Evolutionary conservation across 192 early-diverging fungal genomes (phyloP).

Genomic region (Rhizophagus prolifer): DNA sequence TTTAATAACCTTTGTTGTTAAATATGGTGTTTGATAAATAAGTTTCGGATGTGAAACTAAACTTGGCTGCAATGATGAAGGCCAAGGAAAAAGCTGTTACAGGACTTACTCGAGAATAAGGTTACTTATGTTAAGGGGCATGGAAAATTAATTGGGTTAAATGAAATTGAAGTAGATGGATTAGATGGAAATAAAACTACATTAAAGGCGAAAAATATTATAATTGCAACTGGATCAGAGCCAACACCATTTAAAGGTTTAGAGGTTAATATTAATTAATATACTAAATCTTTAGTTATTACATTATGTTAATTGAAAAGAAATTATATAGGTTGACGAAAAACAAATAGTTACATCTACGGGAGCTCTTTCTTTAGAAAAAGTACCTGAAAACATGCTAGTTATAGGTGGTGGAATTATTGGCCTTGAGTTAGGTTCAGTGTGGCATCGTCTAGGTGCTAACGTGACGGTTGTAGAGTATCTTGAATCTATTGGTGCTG

Average conservation of each 20-base stretch:
- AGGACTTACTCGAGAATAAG: slow-evolving; percentile 90
- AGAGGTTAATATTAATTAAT: slow-evolving; percentile 44
- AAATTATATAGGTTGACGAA: slow-evolving; percentile 73
- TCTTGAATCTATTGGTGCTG: slow-evolving; percentile 88
- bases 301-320: background rate
- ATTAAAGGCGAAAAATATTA: slow-evolving; percentile 91
- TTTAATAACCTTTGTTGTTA: background rate
- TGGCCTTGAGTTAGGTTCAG: slow-evolving; percentile 97
- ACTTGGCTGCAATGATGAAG: slow-evolving; percentile 87
- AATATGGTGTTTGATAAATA: background rate
- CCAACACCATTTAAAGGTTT: slow-evolving; percentile 91
- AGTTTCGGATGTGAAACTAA: slow-evolving; percentile 79
- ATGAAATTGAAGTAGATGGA: slow-evolving; percentile 79
- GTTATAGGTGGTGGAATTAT: slow-evolving; percentile 99
- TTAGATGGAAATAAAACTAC: slow-evolving; percentile 71
- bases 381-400: slow-evolving; percentile 97
- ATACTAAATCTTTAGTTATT: background rate
- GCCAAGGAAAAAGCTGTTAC: slow-evolving; percentile 87
- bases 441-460: slow-evolving; percentile 93
- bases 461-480: slow-evolving; percentile 97
- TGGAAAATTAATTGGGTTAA: slow-evolving; percentile 76
- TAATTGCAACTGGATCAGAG: slow-evolving; percentile 98
- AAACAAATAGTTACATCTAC: slow-evolving; percentile 97
- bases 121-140: slow-evolving; percentile 95
- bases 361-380: slow-evolving; percentile 88